phyloP scores from a whole-genome alignment of 2,329 filamentous ascomycete species.

The Neodidymelliopsis sp. region DNA sequence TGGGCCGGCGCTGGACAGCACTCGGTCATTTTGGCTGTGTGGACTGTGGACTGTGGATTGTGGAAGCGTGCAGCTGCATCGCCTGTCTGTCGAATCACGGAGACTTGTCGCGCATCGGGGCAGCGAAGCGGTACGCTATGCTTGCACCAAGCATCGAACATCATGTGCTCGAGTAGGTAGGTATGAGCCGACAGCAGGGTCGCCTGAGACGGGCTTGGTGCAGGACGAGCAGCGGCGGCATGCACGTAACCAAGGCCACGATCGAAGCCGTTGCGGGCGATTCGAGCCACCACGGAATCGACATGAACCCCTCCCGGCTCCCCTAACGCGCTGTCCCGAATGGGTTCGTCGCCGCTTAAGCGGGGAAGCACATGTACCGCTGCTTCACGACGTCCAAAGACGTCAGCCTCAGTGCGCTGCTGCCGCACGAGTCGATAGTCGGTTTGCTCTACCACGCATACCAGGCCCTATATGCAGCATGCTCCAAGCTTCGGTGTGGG shows the following conservation, averaged over 20 bases:
- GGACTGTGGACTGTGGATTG: too few species aligned
- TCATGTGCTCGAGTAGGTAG: too few species aligned
- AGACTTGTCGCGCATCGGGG: conserved; percentile 5
- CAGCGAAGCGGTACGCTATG: conserved; percentile 9
- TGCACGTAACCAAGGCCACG: conserved; percentile 45
- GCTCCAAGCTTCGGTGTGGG: too few species aligned
- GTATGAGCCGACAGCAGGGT: conserved; percentile 31
- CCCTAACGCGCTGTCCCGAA: conserved; percentile 31
- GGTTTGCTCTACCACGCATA: conserved; percentile 3
- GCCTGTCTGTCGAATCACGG: conserved; percentile 3
- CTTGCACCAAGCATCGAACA: conserved; percentile 1
- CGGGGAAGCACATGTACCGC: conserved; percentile 21
- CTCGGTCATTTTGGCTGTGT: not conserved
- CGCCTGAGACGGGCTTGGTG: conserved; percentile 33
- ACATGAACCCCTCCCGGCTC: conserved; percentile 19
- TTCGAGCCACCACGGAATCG: conserved; percentile 34
- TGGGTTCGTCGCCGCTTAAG: conserved; percentile 38
- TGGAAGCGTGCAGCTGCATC: conserved; percentile 2
- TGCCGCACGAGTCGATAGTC: not conserved
- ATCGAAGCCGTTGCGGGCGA: conserved; percentile 22
- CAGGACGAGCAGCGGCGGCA: conserved; percentile 38
- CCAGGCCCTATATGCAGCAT: too few species aligned
- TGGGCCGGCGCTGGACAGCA: conserved; percentile 4
- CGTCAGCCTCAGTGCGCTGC: conserved; percentile 1
- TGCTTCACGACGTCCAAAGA: conserved; percentile 11